A percentile compares a stretch with the other conserved stretches of the same genome.
phyloP scores from a whole-genome alignment of 2,329 filamentous ascomycete genomes.

The Simplicillium sp. region DNA sequence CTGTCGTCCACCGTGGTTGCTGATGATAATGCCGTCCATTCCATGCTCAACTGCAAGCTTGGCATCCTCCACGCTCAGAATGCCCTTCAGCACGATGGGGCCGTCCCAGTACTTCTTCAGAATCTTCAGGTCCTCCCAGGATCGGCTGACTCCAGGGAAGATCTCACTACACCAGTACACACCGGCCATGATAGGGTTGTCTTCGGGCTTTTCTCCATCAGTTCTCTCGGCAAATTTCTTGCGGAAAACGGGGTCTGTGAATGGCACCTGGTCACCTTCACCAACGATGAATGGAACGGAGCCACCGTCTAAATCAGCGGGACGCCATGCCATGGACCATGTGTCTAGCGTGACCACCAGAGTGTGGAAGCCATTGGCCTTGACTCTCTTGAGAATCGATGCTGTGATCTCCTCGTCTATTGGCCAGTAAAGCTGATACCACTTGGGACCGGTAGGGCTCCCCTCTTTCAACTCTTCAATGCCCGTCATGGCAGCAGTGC shows the following conservation, averaged over 20 bases:
- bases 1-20: conserved; percentile 33
- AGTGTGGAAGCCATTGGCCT: conserved; percentile 50
- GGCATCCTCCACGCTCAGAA: conserved; percentile 30
- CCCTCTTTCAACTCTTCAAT: conserved; percentile 59
- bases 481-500: conserved; percentile 51
- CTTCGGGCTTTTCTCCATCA: conserved; percentile 35
- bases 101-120: conserved; percentile 53
- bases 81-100: conserved; percentile 30
- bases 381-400: conserved; percentile 53
- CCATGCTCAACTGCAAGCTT: conserved; percentile 24
- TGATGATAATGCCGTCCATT: conserved; percentile 29
- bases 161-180: conserved; percentile 41
- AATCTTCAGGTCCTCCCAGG: conserved; percentile 53
- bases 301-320: conserved; percentile 54
- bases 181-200: conserved; percentile 38
- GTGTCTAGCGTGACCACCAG: conserved; percentile 68
- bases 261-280: conserved; percentile 50
- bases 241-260: conserved; percentile 58
- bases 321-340: conserved; percentile 59
- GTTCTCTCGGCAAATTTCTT: conserved; percentile 40
- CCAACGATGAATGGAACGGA: conserved; percentile 52
- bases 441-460: conserved; percentile 47
- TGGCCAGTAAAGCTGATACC: conserved; percentile 73
- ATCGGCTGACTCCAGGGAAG: conserved; percentile 35
- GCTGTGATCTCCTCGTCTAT: conserved; percentile 54